Conservation (phyloP, 2,329 filamentous ascomycete species). For the Microdochium bolleyi region DNA sequence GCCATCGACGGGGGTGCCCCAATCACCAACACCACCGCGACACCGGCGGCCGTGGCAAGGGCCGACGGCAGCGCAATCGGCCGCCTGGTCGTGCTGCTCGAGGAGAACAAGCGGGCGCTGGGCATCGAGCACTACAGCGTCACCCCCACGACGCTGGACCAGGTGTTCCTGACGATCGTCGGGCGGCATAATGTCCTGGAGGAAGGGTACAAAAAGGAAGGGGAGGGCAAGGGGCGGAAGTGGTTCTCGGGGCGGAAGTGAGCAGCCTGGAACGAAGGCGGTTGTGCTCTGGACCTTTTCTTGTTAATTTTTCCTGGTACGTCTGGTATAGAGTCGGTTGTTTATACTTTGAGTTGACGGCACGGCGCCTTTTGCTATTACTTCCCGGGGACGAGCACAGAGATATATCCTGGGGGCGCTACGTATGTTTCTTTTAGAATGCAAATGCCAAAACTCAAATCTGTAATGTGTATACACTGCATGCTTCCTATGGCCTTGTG, state of each 20-base stretch:
- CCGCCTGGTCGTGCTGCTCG: slow-evolving; percentile 62
- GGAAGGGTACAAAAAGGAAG: slow-evolving; percentile 37
- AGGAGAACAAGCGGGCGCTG: slow-evolving; percentile 59
- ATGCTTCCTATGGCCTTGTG: no score
- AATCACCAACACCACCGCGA: not conserved
- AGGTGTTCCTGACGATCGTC: slow-evolving; percentile 84
- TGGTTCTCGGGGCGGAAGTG: slow-evolving; percentile 11
- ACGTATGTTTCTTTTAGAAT: no score
- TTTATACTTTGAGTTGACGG: no score
- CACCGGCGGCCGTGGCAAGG: slow-evolving; percentile 1
- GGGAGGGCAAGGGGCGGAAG: slow-evolving; percentile 8
- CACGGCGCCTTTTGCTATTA: no score
- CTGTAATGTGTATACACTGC: no score
- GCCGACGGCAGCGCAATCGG: slow-evolving; percentile 48
- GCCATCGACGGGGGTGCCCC: not conserved
- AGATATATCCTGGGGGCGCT: no score
- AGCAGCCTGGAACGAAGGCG: no score
- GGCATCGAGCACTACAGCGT: slow-evolving; percentile 83
- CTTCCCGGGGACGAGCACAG: no score
- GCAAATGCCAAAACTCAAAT: no score
- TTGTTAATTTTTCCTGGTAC: no score
- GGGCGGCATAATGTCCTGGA: slow-evolving; percentile 71
- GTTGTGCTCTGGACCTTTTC: no score
- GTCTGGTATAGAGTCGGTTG: no score
- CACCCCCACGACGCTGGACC: slow-evolving; percentile 78